Conservation (phyloP, 257 asterid species). For the Solanum microdontum region DNA sequence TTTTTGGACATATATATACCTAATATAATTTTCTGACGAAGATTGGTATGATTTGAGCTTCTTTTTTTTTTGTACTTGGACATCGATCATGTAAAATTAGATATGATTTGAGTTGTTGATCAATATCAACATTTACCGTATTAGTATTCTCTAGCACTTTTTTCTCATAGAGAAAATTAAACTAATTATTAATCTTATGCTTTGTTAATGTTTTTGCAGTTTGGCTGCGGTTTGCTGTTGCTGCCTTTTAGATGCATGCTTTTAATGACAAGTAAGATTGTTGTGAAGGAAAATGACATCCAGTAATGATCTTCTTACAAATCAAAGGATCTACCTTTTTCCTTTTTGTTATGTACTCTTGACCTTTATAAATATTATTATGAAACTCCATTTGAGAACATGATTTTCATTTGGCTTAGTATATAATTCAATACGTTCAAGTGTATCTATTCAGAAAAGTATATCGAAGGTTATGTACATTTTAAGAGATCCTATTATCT, state of each 20-base stretch:
- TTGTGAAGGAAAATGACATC: neutral
- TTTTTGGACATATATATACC: neutral
- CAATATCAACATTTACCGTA: neutral
- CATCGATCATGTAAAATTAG: neutral
- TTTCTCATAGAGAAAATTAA: neutral
- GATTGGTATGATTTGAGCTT: neutral
- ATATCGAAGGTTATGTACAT: neutral
- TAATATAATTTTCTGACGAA: neutral
- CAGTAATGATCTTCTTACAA: neutral
- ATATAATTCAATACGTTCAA: neutral
- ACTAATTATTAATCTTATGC: neutral
- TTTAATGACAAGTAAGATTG: slow-evolving; percentile 5
- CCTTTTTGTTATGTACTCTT: neutral
- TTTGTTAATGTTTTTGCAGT: slow-evolving; percentile 9
- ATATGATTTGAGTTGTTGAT: neutral
- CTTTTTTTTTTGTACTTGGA: neutral
- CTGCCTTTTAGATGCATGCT: slow-evolving; percentile 25
- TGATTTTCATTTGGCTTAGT: neutral
- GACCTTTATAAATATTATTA: neutral
- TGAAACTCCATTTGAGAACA: neutral
- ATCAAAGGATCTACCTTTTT: neutral
- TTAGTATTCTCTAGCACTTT: neutral
- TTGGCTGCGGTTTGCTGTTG: slow-evolving; percentile 35
- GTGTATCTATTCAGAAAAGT: neutral
- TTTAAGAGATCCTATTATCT: neutral